Evolutionary conservation across 2,329 filamentous ascomycete species (phyloP), one percentile per base, ranked within the genome.

Genomic region (Hypoxylon sp.): DNA sequence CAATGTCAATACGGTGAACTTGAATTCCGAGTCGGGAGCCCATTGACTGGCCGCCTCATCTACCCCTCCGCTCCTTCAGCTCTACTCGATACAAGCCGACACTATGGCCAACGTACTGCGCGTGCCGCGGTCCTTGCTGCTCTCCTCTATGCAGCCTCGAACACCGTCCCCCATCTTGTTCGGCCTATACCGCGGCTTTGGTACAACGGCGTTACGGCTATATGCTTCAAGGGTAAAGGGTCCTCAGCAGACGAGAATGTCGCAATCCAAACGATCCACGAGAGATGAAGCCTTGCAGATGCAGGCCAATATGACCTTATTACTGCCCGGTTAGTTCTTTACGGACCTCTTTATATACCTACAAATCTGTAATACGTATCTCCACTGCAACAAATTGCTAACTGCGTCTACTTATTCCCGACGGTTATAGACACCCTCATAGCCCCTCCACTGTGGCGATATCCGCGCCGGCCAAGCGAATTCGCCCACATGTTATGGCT

Each of bases 391-490:
- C 16, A 23, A 19, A 30, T 25, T 9, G 30, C 58, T 61, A 41
- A 48, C 16, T 16, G 11, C 21, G 21, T 9, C 37, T 41, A 14
- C 55, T 53, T 47, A n/a, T 55, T 21, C 9, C 63, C n/a, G 52
- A 32, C 27, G 19, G 19, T 37, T 50, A 29, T 48, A 75, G 72
- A 64, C 30, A 76, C 76, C 45, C 43, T 76, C 34, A 71, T 78
- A 0, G 51, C 71, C 37, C 76, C 76, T 11, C 75, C 76, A 2
- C 2, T 76, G n/a, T 70, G 55, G 64, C 66, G 72, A 2, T 78
- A 70, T 46, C 75, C 75, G 11, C 69, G 61, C 23, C 46, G 65
- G 19, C 73, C 74, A 16, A 4, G 3, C 5, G 65, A 73, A 12
- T 74, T 75, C 68, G 5, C 57, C 39, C 51, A 70, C 45, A 67